These are phyloP conservation scores for Bryopsis sp. DNA, from an alignment of 139 green algal genomes.

Conservation along the genomic window DNA sequence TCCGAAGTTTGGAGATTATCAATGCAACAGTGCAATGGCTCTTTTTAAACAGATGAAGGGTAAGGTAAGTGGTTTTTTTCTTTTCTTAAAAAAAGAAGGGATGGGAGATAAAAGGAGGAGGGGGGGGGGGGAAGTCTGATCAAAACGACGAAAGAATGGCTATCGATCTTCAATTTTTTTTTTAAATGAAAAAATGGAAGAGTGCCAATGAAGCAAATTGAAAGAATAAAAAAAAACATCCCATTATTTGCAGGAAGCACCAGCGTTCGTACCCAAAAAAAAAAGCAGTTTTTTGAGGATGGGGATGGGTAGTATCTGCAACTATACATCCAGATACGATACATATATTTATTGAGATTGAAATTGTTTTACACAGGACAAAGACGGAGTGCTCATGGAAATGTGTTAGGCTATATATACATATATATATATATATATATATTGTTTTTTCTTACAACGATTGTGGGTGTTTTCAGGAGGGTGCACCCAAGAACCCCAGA, in stretches of 20 bases:
- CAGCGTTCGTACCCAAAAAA: too few species aligned
- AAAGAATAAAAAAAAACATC: neutral
- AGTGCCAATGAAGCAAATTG: neutral
- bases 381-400: too few species aligned
- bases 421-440: neutral
- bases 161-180: neutral
- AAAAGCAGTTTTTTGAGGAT: too few species aligned
- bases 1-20: constrained; percentile 88
- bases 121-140: neutral
- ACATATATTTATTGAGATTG: neutral
- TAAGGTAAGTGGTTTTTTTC: constrained; percentile 23
- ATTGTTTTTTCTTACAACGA: neutral
- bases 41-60: constrained; percentile 86
- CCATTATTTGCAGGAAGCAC: too few species aligned
- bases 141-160: neutral
- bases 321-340: neutral
- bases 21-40: constrained; percentile 96
- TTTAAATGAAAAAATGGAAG: neutral
- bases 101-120: too few species aligned
- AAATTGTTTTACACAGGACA: too few species aligned
- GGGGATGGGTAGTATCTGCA: neutral
- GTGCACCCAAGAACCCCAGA: constrained; percentile 73
- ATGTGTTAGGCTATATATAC: neutral
- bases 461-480: constrained; percentile 20
- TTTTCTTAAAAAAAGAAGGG: too few species aligned